Base-by-base conservation (phyloP, 202 grass and related monocot species). In the Cymbopogon flexuosus region DNA sequence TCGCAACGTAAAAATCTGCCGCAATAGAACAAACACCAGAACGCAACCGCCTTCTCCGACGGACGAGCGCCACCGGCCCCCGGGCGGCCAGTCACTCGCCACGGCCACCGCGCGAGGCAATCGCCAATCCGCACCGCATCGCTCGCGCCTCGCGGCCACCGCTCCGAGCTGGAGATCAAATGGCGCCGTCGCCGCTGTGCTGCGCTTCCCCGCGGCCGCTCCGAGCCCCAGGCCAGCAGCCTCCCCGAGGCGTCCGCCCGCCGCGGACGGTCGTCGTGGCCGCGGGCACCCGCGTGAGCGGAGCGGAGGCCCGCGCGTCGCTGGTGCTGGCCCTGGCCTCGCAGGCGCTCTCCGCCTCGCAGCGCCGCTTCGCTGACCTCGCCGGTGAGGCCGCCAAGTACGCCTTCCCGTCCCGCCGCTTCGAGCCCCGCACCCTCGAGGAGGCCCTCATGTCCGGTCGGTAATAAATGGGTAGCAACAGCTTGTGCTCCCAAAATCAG, bases 381-480 rank as follows among this genome's bases (percentile, higher is more conserved):
- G 86, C 77, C 60, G 51, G 61, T 21, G 91, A 97, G 76, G 84
- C 88, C 54, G 59, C 73, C 59, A 97, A 93, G 76, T 93, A 97
- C 82, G 86, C 86, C 56, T 82, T 93, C 68, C 92, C 94, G 3
- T 80, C 81, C 8, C 60, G 90, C 34, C 91, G 84, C 68, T 90
- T 81, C 60, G 88, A 97, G 73, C 78, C 88, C 45, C 79, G 77
- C 66, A 93, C 79, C 82, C 78, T 97, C 4, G 92, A 97, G 84
- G 94, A 97, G 68, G 90, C 90, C 62, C 76, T 97, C 65, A 94
- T 97, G 94, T 93, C 94, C 5, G 92, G 94, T 97, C 54, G 19
- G 80, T 72, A 13, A 13, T 59, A 16, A 56, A 16, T 52, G 3
- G 6, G 2, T 27, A 27, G 12, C 46, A 12, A 3, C 19, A 34